Base-by-base conservation (phyloP, 2,329 filamentous ascomycete genomes). In the Pyricularia sp. region DNA sequence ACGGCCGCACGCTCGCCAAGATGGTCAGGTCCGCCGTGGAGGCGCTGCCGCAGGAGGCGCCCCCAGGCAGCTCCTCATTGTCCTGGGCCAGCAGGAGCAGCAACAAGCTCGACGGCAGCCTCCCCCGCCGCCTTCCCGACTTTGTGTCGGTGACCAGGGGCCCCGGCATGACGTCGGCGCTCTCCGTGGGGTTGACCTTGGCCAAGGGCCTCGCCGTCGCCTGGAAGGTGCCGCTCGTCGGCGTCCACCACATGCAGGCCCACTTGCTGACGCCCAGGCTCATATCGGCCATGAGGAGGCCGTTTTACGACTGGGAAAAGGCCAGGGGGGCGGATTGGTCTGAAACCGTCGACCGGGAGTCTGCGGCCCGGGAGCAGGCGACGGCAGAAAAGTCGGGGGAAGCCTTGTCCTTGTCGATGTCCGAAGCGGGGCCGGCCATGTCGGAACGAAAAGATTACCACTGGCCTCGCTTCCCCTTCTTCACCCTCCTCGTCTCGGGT, bases 191-290 rank as follows among this genome's bases (percentile, higher is more conserved):
- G 0, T 78, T 98, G 12, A 89, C 93, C 75, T 90, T 89, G 26
- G 95, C 93, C 23, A 98, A 98, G 79, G 95, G 93, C 0, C 84
- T 98, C 25, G 88, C 94, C 0, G 83, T 92, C 25, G 93, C 92
- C 55, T 97, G 92, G 92, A 85, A 88, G 72, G 85, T 93, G 55
- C 94, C 94, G 3, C 81, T 98, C 36, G 78, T 98, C 0, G 95
- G 89, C 0, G 92, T 97, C 0, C 92, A 99, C 78, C 95, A 99
- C 78, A 98, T 99, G 95, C 94, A 97, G 77, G 95, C 94, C 12
- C 95, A 99, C 78, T 91, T 95, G 23, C 81, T 99, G 71, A 98
- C 95, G 23, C 92, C 94, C 20, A 85, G 93, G 11, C 85, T 99
- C 61, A 89, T 90, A 4, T 80, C 82, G 36, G 91, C 91, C 5